Base-by-base conservation (phyloP, 208 protist species). In the Leishmania amazonensis region DNA sequence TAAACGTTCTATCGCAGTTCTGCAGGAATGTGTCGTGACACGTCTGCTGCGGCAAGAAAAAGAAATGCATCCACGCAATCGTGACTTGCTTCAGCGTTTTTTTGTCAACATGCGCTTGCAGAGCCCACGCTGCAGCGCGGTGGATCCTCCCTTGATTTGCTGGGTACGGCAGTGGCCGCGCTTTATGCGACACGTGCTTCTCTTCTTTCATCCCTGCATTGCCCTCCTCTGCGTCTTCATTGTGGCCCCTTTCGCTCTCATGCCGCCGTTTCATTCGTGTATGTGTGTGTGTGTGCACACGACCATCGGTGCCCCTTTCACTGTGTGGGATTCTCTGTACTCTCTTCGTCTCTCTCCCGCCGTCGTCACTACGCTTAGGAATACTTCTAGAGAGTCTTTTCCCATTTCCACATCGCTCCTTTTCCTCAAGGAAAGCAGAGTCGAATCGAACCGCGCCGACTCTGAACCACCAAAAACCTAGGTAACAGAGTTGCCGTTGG, bases 261-360 rank as follows among this genome's bases (percentile, higher is more conserved):
- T 68, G 0, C 6, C 62, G 15, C 31, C 0, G 3, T 40, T 31
- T 68, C 15, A 3, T 68, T 40, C 1, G 31, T 15, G 28, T 68
- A 15, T 19, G 45, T 21, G 28, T 21, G 17, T 4, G 45, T 31
- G 8, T 74, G 40, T 45, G 38, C 45, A 13, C 47, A 8, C 40
- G 8, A 53, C 11, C 54, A 7, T 54, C 9, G 70, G 35, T 15
- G 42, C 13, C 28, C 47, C 40, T 54, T 54, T 0, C 19, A 31
- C n/a, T 31, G 15, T 40, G 62, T 11, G 28, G 45, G 40, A 73
- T 40, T 19, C 42, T 51, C 17, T 31, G 28, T 49, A 73, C 68
- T 73, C 40, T 49, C 40, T n/a, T 82, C 51, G 15, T 49, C 11
- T 75, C 68, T 82, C 45, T 11, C n/a, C 62, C 11, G 31, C 31